Base-by-base conservation (phyloP, 495 filamentous ascomycete genomes). In the Penicillium odoratum region DNA sequence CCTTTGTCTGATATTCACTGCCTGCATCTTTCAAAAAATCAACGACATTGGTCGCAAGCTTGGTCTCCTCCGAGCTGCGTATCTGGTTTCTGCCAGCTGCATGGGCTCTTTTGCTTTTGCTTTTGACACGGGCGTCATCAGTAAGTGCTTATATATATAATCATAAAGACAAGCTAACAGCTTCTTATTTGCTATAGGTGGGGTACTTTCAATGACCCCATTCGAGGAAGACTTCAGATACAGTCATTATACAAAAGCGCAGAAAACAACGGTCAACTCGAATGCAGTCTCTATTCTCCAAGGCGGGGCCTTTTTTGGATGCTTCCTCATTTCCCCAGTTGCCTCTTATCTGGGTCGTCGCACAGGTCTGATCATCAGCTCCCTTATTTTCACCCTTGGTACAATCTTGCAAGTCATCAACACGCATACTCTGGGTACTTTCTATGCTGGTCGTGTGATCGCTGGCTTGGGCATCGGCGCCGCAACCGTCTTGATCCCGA, bases 381-480 rank as follows among this genome's bases (percentile, higher is more conserved):
- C 76, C 7, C 52, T 76, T 8, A 62, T 79, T 40, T 80, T 80
- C 67, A 67, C 57, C 25, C 45, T 79, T 28, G 77, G 78, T 10
- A 74, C 71, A 16, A 74, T 80, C 44, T 53, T 81, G 21, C 77
- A 79, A 58, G 58, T 75, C 15, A 66, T 78, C 51, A 76, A 78
- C 48, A 66, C 70, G 0, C 72, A 74, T 36, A 71, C 72, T 3
- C 60, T 80, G 9, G 75, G 63, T 0, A 71, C 73, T 9, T 81
- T 77, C 55, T 79, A 81, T 52, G 70, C 70, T 7, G 74, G 70
- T n/a, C 67, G 81, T 48, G 74, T 83, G 1, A 66, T 85, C 36
- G 74, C 79, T 0, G 81, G 82, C 2, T 33, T 86, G n/a, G 84
- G 82, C 0, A 77, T 85, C 50, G 83, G 82, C 1, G 74, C 74